Evolutionary conservation across 176 grass and related monocot genomes (phyloP).

Genomic region (Oryza longistaminata): DNA sequence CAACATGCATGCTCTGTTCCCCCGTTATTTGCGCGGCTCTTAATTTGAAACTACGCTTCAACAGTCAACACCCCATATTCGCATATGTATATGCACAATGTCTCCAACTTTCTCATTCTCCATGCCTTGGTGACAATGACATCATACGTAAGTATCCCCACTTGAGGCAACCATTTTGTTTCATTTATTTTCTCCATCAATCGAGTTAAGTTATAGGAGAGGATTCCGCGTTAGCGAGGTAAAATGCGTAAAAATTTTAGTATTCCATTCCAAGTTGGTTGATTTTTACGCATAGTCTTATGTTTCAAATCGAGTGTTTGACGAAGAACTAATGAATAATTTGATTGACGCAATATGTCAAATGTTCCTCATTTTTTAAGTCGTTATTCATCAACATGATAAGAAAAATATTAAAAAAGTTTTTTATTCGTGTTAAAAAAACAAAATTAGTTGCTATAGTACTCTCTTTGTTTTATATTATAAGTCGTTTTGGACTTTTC

Average conservation of each 20-base stretch:
- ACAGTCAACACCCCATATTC: neutral
- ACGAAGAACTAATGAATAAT: neutral
- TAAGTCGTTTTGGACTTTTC: no score
- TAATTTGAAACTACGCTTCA: conserved; percentile 2
- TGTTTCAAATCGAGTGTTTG: no score
- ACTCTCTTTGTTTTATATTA: no score
- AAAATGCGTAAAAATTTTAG: no score
- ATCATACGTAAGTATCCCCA: neutral
- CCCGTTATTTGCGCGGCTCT: neutral
- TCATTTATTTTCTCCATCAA: neutral
- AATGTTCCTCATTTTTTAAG: neutral
- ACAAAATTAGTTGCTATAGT: no score
- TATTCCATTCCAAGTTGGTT: no score
- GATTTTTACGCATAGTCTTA: no score
- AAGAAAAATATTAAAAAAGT: neutral
- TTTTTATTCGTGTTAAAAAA: no score
- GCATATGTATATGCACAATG: no score
- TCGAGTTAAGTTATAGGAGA: neutral
- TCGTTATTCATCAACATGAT: neutral
- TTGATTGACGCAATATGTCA: neutral
- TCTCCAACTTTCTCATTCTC: no score
- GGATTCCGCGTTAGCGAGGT: neutral
- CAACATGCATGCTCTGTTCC: neutral
- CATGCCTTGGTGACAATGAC: neutral
- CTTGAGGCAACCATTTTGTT: neutral